These are phyloP conservation scores for Boechera retrofracta DNA, from an alignment of 345 rosid species.

Conservation along the genomic window DNA sequence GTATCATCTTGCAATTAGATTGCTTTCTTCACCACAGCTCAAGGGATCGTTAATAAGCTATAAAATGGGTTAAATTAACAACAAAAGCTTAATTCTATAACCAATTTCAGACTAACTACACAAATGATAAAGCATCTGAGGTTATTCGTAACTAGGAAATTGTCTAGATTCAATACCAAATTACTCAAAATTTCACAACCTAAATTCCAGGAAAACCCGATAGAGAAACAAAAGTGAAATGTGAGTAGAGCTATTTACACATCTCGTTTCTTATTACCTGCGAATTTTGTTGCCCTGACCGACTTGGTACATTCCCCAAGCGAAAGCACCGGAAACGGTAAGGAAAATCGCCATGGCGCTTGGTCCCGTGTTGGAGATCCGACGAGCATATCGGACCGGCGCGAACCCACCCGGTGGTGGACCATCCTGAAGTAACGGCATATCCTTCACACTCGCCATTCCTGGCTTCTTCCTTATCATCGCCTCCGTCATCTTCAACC, in stretches of 20 bases:
- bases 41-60: slow-evolving; percentile 14
- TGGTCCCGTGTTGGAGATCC: slow-evolving; percentile 94
- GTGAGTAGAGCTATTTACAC: neutral
- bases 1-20: neutral
- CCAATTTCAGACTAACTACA: neutral
- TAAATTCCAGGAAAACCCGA: neutral
- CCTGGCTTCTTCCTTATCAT: slow-evolving; percentile 97
- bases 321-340: slow-evolving; percentile 79
- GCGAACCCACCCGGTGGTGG: slow-evolving; percentile 98
- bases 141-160: neutral
- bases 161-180: neutral
- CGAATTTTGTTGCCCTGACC: slow-evolving; percentile 98
- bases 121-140: neutral
- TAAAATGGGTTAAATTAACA: neutral
- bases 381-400: slow-evolving; percentile 90
- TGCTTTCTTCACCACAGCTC: slow-evolving; percentile 26
- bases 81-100: neutral
- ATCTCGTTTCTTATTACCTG: slow-evolving; percentile 49
- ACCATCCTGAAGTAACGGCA: slow-evolving; percentile 96
- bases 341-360: slow-evolving; percentile 93
- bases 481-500: slow-evolving; percentile 84
- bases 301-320: slow-evolving; percentile 97
- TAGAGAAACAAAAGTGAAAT: neutral
- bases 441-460: slow-evolving; percentile 96
- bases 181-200: neutral